Evolutionary conservation across 2,329 filamentous ascomycete species (phyloP), one percentile per base, ranked within the genome.

Genomic region (Bretziella fagacearum): DNA sequence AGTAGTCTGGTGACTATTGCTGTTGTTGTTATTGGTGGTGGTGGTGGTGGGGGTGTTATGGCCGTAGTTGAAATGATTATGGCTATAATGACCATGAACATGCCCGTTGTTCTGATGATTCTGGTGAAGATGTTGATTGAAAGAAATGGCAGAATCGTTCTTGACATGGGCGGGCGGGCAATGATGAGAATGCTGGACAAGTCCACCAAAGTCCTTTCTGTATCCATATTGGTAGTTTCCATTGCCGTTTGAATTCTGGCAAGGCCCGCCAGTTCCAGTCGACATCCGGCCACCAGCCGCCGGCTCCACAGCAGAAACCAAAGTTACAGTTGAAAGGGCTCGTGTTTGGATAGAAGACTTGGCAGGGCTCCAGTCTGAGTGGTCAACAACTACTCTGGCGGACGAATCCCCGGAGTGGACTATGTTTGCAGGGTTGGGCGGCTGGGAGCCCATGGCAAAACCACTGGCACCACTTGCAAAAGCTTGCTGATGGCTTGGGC

Each of bases 221-320:
- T 43, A 43, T 27, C 40, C 40, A 30, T 30, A 43, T n/a, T 15
- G 17, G 25, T 43, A 30, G 40, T 27, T 43, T 17, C 40, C 40
- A 17, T 30, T 18, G 25, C 15, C 26, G 40, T 15, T 30, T 11
- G 15, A 18, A 18, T 18, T 18, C 17, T 39, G 36, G 18, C 20
- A n/a, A n/a, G n/a, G n/a, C n/a, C n/a, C n/a, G n/a, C n/a, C n/a
- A n/a, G n/a, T n/a, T n/a, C n/a, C n/a, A n/a, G n/a, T n/a, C n/a
- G n/a, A n/a, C n/a, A n/a, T n/a, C n/a, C n/a, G n/a, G n/a, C n/a
- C n/a, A n/a, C n/a, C n/a, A n/a, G n/a, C n/a, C n/a, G n/a, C n/a
- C n/a, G n/a, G n/a, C n/a, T n/a, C n/a, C n/a, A n/a, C n/a, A n/a
- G n/a, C n/a, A n/a, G n/a, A n/a, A n/a, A n/a, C n/a, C n/a, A n/a